A percentile compares a stretch with the other conserved stretches of the same genome.
Evolutionary conservation across 2,329 filamentous ascomycete species (phyloP).

Genomic region (Sporothrix inflata): DNA sequence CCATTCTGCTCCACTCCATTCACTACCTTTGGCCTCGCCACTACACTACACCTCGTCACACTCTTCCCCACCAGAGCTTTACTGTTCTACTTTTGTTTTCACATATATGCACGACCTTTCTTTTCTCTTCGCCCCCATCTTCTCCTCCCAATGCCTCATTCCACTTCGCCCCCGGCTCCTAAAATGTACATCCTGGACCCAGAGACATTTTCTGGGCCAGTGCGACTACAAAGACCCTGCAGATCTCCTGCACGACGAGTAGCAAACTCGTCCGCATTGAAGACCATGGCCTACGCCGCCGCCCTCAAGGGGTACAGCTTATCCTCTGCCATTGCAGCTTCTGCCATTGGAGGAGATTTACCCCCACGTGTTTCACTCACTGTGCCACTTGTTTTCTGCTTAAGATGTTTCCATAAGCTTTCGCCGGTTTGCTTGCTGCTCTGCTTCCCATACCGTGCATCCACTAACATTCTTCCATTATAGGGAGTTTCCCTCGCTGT

Average conservation of each 20-base stretch:
- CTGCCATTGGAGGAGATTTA: not conserved
- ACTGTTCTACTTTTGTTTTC: constrained; percentile 44
- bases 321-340: not conserved
- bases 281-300: constrained; percentile 29
- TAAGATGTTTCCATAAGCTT: not conserved
- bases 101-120: not conserved
- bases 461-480: not conserved
- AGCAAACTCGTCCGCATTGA: constrained; percentile 15
- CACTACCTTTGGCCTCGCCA: not conserved
- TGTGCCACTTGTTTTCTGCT: not conserved
- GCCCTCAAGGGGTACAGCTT: constrained; percentile 29
- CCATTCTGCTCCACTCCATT: not conserved
- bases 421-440: not conserved
- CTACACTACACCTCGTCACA: not conserved
- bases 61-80: constrained; percentile 53
- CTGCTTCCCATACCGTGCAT: not conserved
- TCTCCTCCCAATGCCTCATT: not conserved
- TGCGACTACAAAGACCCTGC: constrained; percentile 27
- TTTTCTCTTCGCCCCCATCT: not conserved
- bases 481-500: constrained; percentile 69
- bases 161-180: not conserved
- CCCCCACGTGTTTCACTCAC: not conserved
- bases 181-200: constrained; percentile 28
- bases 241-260: constrained; percentile 29
- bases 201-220: constrained; percentile 23